Evolutionary conservation across 2,329 filamentous ascomycete species (phyloP).

Genomic region (Pyrenochaeta sp.): DNA sequence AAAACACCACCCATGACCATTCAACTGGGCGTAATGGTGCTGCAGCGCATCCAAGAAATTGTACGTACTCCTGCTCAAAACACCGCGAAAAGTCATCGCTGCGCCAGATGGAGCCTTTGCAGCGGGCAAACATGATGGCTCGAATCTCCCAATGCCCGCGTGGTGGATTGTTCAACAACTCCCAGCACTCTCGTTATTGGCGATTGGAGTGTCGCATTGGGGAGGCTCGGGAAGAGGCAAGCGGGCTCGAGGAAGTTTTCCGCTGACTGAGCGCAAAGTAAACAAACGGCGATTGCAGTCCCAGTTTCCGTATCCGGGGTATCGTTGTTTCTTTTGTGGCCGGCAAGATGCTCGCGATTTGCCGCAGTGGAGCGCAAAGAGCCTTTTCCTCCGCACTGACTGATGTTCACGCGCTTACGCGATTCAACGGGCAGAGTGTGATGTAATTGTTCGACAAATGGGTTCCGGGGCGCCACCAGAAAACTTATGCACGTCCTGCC

Average conservation of each 20-base stretch:
- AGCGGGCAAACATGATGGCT: constrained; percentile 62
- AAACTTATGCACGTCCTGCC: background rate
- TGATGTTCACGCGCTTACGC: constrained; percentile 1
- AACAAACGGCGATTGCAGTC: constrained; percentile 4
- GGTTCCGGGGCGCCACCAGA: background rate
- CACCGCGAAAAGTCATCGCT: constrained; percentile 69
- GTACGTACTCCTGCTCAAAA: constrained; percentile 72
- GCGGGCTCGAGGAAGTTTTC: background rate
- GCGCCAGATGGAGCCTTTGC: constrained; percentile 66
- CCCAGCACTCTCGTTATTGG: constrained; percentile 30
- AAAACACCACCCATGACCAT: background rate
- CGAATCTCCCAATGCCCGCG: constrained; percentile 16
- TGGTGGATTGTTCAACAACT: constrained; percentile 15
- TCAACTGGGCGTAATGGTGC: background rate
- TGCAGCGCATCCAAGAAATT: background rate
- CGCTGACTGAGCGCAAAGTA: background rate
- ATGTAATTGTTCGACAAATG: constrained; percentile 15
- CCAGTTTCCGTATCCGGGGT: background rate
- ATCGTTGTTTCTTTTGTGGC: background rate
- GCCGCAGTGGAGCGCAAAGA: background rate
- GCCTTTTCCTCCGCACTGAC: background rate
- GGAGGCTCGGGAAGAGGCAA: constrained; percentile 4
- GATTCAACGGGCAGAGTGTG: constrained; percentile 4
- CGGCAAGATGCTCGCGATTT: background rate
- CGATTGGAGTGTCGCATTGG: constrained; percentile 23